These are phyloP conservation scores for Pichia pseudocactophila DNA, from an alignment of 805 yeast species.

Conservation along the genomic window DNA sequence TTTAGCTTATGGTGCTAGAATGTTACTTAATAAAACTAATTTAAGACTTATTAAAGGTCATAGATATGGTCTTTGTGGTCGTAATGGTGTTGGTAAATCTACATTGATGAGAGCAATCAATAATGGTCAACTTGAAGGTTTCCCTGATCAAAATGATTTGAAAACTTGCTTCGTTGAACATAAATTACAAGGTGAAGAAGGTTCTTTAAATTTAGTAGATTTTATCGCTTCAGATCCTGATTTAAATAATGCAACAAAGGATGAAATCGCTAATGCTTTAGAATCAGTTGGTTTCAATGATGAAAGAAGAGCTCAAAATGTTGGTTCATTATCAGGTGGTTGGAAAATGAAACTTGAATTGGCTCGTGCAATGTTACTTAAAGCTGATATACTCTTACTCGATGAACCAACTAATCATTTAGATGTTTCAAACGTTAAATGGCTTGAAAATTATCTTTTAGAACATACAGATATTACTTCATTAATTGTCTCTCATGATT, in stretches of 20 bases:
- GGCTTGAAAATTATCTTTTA: conserved; percentile 85
- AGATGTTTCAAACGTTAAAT: conserved; percentile 87
- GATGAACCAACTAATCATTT: conserved; percentile 99
- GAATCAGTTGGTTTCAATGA: conserved; percentile 86
- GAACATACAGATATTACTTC: conserved; percentile 85
- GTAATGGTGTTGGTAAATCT: conserved; percentile 98
- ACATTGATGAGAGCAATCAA: conserved; percentile 95
- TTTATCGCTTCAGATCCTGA: conserved; percentile 90
- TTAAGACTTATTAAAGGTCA: conserved; percentile 86
- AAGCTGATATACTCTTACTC: conserved; percentile 85
- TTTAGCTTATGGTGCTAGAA: conserved; percentile 93
- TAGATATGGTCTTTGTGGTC: conserved; percentile 95
- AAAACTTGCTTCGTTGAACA: conserved; percentile 97
- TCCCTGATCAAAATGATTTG: conserved; percentile 81
- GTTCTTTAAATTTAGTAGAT: conserved; percentile 76
- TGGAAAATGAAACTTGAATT: conserved; percentile 98
- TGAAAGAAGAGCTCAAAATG: conserved; percentile 80
- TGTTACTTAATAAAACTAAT: conserved; percentile 89
- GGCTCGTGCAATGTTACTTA: conserved; percentile 98
- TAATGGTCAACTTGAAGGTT: conserved; percentile 94
- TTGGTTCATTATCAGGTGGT: conserved; percentile 95
- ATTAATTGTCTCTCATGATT: conserved; percentile 94
- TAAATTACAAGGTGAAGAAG: conserved; percentile 90
- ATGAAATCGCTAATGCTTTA: conserved; percentile 69
- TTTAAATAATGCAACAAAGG: conserved; percentile 49